Evolutionary conservation across 2,329 filamentous ascomycete species (phyloP).

Genomic region (Hirsutella minnesotensis): DNA sequence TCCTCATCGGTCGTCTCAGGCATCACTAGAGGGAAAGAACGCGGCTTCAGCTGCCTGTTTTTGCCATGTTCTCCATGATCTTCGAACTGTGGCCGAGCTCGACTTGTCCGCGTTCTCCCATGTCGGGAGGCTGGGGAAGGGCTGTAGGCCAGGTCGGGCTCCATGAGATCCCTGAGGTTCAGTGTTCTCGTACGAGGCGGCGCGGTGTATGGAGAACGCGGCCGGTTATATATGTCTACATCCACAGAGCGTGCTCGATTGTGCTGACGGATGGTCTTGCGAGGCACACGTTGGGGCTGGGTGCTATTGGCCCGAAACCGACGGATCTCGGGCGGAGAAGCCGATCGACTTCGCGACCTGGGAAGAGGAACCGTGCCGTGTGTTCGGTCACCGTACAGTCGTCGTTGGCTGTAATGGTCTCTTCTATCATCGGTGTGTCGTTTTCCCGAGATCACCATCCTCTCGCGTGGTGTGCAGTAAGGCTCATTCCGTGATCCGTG

Average conservation of each 20-base stretch:
- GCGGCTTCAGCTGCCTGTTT: too few species aligned
- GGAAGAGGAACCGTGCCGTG: background rate
- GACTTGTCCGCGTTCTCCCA: too few species aligned
- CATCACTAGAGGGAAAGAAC: too few species aligned
- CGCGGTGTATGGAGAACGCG: background rate
- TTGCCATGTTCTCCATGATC: too few species aligned
- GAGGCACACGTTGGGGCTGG: background rate
- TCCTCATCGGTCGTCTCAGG: too few species aligned
- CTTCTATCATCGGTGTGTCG: background rate
- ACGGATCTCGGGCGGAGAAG: slow-evolving; percentile 6
- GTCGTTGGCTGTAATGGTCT: slow-evolving; percentile 2
- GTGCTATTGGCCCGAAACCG: slow-evolving; percentile 4
- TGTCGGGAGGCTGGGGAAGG: too few species aligned
- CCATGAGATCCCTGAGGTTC: too few species aligned
- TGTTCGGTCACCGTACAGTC: background rate
- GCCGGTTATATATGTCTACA: background rate
- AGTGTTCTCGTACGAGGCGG: too few species aligned
- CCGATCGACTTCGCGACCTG: background rate
- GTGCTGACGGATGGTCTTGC: background rate
- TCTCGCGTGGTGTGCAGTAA: background rate
- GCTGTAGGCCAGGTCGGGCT: too few species aligned
- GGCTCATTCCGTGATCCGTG: background rate
- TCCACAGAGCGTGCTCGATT: background rate
- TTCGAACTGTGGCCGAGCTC: too few species aligned
- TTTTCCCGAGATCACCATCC: background rate